phyloP scores from a whole-genome alignment of 78 protist genomes.

The Speleostelium caveatum region DNA sequence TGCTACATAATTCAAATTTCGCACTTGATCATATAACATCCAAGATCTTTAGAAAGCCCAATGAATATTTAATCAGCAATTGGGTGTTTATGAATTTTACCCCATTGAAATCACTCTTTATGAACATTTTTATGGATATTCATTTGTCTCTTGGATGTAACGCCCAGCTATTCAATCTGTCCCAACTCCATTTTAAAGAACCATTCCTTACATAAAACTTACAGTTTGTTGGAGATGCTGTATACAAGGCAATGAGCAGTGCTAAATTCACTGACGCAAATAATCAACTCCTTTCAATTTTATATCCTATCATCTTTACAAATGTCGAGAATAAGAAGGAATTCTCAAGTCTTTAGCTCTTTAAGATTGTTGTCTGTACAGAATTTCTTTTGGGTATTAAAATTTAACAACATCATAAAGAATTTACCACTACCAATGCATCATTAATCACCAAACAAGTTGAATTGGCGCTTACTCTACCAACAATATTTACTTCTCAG shows the following conservation, averaged over 20 bases:
- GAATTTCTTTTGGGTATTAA: slow-evolving; percentile 94
- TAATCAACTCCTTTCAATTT: slow-evolving; percentile 50
- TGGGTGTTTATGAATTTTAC: slow-evolving; percentile 91
- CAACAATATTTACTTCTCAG: slow-evolving; percentile 88
- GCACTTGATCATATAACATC: slow-evolving; percentile 95
- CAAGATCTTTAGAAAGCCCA: slow-evolving; percentile 92
- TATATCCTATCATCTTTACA: slow-evolving; percentile 55
- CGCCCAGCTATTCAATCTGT: slow-evolving; percentile 5
- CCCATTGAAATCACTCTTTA: slow-evolving; percentile 88
- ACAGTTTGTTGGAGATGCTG: slow-evolving; percentile 23
- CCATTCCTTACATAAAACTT: slow-evolving; percentile 36
- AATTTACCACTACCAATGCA: slow-evolving; percentile 8
- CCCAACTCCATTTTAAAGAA: slow-evolving; percentile 41
- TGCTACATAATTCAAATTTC: slow-evolving; percentile 82
- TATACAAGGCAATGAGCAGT: slow-evolving; percentile 82
- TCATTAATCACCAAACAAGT: slow-evolving; percentile 34
- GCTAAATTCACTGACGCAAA: slow-evolving; percentile 93
- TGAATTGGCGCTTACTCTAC: slow-evolving; percentile 96
- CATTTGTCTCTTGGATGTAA: slow-evolving; percentile 17
- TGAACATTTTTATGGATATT: slow-evolving; percentile 53
- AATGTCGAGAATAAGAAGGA: slow-evolving; percentile 72
- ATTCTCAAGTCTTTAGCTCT: slow-evolving; percentile 74
- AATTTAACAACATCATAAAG: slow-evolving; percentile 86
- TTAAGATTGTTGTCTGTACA: slow-evolving; percentile 89
- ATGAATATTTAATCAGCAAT: slow-evolving; percentile 87